Evolutionary conservation across 2,329 filamentous ascomycete species (phyloP).

Genomic region (Blumeria hordei): DNA sequence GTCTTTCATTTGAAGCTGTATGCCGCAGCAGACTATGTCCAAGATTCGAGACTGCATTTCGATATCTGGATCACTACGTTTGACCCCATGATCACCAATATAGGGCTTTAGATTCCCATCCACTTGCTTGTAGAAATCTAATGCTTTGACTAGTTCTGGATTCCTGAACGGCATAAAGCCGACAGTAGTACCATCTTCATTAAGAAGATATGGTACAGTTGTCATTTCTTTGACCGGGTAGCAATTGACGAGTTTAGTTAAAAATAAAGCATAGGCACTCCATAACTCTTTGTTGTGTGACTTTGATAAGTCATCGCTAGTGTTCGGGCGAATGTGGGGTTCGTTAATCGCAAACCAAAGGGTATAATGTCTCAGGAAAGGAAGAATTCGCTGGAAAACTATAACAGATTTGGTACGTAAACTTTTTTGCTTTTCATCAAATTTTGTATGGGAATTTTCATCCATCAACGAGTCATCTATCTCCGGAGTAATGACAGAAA

Average conservation of each 20-base stretch:
- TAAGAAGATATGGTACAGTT: constrained; percentile 34
- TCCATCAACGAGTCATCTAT: constrained; percentile 25
- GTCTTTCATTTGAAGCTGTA: constrained; percentile 28
- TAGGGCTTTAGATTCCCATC: constrained; percentile 21
- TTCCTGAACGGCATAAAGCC: constrained; percentile 35
- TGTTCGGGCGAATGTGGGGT: constrained; percentile 26
- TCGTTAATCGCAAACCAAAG: constrained; percentile 35
- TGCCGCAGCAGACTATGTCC: constrained; percentile 35
- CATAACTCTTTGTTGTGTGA: constrained; percentile 36
- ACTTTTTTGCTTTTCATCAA: constrained; percentile 16
- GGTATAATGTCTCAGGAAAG: constrained; percentile 41
- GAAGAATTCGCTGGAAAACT: constrained; percentile 34
- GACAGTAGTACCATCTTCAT: constrained; percentile 42
- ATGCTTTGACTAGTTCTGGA: constrained; percentile 22
- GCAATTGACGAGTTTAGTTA: constrained; percentile 31
- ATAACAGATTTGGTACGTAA: constrained; percentile 27
- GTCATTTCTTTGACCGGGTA: constrained; percentile 33
- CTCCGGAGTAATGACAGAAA: constrained; percentile 46
- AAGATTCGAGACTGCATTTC: constrained; percentile 44
- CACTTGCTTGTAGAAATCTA: constrained; percentile 24
- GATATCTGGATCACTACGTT: constrained; percentile 29
- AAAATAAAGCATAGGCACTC: constrained; percentile 37
- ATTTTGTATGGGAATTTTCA: constrained; percentile 21
- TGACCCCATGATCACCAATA: constrained; percentile 22
- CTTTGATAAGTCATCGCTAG: constrained; percentile 20